These are phyloP conservation scores for Vitellaria paradoxa DNA, from an alignment of 179 eudicot genomes.

Conservation along the genomic window DNA sequence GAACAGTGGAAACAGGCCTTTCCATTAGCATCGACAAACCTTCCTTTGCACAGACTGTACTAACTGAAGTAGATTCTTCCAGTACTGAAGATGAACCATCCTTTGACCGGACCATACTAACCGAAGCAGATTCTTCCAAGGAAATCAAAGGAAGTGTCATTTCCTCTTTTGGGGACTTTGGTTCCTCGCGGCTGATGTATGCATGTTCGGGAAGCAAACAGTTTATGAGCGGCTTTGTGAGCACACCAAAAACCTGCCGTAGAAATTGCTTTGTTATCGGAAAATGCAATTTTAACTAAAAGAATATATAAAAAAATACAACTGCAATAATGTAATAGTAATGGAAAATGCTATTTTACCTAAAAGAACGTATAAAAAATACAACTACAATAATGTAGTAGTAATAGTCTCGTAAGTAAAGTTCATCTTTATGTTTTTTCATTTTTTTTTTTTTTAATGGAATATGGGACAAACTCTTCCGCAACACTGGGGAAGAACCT, in stretches of 20 bases:
- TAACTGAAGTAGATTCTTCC: too few species aligned
- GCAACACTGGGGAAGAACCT: too few species aligned
- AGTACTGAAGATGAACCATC: too few species aligned
- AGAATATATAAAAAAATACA: too few species aligned
- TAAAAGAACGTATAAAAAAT: too few species aligned
- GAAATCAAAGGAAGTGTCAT: slow-evolving; percentile 75
- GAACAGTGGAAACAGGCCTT: slow-evolving; percentile 84
- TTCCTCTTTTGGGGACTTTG: slow-evolving; percentile 59
- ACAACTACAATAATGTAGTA: not conserved
- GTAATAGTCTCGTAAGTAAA: too few species aligned
- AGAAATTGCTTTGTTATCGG: not conserved
- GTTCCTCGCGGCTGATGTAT: slow-evolving; percentile 29
- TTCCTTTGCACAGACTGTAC: slow-evolving; percentile 77
- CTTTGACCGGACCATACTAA: slow-evolving; percentile 53
- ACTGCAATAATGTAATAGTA: too few species aligned
- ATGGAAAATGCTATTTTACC: too few species aligned
- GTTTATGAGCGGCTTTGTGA: slow-evolving; percentile 75
- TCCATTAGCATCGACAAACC: slow-evolving; percentile 76
- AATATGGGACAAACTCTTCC: too few species aligned
- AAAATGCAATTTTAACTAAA: too few species aligned
- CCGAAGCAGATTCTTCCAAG: slow-evolving; percentile 71
- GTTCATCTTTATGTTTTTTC: too few species aligned
- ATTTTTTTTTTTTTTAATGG: too few species aligned
- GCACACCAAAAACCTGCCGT: slow-evolving; percentile 76
- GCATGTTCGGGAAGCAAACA: slow-evolving; percentile 51